These are phyloP conservation scores for Nitzschia inconspicua DNA, from an alignment of 108 stramenopile species.

Conservation along the genomic window DNA sequence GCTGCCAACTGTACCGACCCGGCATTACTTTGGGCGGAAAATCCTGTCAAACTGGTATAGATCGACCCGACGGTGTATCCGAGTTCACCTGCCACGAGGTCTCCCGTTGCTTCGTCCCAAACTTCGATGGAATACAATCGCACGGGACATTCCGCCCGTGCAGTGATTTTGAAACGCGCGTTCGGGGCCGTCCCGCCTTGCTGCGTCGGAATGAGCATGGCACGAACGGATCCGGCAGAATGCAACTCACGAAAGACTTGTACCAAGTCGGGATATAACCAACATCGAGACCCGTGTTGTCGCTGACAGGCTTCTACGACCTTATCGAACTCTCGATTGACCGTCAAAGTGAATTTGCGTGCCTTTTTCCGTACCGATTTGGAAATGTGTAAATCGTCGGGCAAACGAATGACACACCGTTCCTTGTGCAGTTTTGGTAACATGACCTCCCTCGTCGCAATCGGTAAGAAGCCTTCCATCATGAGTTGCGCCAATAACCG, in stretches of 20 bases:
- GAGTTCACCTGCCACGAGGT: slow-evolving; percentile 77
- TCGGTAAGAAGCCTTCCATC: slow-evolving; percentile 84
- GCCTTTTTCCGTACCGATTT: slow-evolving; percentile 71
- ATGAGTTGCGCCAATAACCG: slow-evolving; percentile 72
- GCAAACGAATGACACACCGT: slow-evolving; percentile 61
- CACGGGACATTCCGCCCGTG: background rate
- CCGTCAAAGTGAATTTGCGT: slow-evolving; percentile 48
- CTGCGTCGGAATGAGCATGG: background rate
- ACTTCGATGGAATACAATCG: slow-evolving; percentile 78
- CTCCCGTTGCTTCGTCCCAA: slow-evolving; percentile 51
- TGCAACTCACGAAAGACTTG: slow-evolving; percentile 51
- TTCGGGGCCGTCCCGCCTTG: background rate
- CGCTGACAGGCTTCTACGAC: slow-evolving; percentile 73
- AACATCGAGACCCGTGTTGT: slow-evolving; percentile 74
- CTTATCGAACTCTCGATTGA: slow-evolving; percentile 63
- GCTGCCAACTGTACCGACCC: slow-evolving; percentile 80
- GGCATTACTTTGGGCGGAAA: slow-evolving; percentile 58
- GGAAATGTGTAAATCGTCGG: slow-evolving; percentile 56
- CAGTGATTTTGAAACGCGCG: background rate
- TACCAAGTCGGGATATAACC: slow-evolving; percentile 73
- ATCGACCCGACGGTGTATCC: slow-evolving; percentile 79
- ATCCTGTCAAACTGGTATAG: slow-evolving; percentile 83
- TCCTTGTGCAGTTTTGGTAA: slow-evolving; percentile 80
- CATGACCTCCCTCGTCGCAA: slow-evolving; percentile 56
- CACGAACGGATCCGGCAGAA: slow-evolving; percentile 17